Base-by-base conservation (phyloP, 2,329 filamentous ascomycete genomes). In the Cordyceps cicadae region DNA sequence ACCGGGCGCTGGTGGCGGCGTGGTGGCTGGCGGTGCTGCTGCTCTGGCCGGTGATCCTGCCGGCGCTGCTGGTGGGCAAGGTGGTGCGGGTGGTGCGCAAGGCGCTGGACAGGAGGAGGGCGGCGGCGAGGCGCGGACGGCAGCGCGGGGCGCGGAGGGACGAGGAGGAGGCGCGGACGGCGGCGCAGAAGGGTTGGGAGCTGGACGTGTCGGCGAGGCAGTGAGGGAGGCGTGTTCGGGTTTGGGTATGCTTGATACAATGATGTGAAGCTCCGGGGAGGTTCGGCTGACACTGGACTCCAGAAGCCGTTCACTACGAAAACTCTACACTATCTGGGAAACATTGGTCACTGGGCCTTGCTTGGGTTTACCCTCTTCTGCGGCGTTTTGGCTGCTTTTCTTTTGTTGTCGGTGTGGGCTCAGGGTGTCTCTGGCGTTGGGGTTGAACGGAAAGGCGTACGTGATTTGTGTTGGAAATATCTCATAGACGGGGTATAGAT, bases 41-140 rank as follows among this genome's bases (percentile, higher is more conserved):
- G 43, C 61, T 69, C n/a, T 74, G 71, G 62, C 86, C 85, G 4
- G 79, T 77, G 67, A 93, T 91, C 66, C 78, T 84, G 55, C 76
- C 78, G 0, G 89, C 92, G 67, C 86, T 82, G 65, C 86, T 88
- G 68, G 24, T 45, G 12, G 14, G 52, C 6, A 56, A 52, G 53
- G 17, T 56, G 24, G 53, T 34, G 17, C n/a, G 53, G 11, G 11
- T 2, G 15, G 45, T 34, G 52, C n/a, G 14, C 34, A 56, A 52
- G 26, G n/a, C 15, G 12, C 41, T 54, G 51, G 45, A 3, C 5
- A 55, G 37, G 50, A 11, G 29, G 29, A n/a, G n/a, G n/a, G n/a
- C n/a, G n/a, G n/a, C n/a, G n/a, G 11, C 9, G 39, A 39, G 14
- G 15, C 29, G 29, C 5, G 7, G n/a, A 1, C 43, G 43, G 6